A percentile compares a stretch with the other conserved stretches of the same genome.
phyloP scores from a whole-genome alignment of 179 eudicot species.

The Camellia oleifera region DNA sequence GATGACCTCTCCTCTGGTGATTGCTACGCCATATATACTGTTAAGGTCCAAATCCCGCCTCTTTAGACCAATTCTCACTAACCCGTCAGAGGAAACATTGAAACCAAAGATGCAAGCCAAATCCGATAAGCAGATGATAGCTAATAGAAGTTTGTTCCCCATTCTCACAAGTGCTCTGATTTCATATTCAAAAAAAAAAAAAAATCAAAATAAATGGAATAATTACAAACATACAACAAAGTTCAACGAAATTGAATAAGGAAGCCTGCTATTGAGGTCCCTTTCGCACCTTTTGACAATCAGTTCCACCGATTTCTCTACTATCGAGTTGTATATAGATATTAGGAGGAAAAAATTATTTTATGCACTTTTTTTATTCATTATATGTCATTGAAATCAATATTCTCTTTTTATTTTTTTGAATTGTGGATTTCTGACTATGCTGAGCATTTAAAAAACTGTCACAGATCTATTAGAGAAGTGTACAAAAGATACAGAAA shows the following conservation, averaged over 20 bases:
- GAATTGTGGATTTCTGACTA: not conserved
- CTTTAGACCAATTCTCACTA: conserved; percentile 31
- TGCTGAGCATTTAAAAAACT: too few relatives aligned
- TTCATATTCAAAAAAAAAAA: not conserved
- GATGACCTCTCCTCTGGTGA: conserved; percentile 9
- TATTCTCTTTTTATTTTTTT: not conserved
- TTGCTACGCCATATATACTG: conserved; percentile 19
- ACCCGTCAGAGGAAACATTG: conserved; percentile 15
- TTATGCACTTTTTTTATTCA: not conserved
- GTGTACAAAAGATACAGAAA: too few relatives aligned
- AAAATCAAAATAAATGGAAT: not conserved
- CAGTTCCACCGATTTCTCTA: not conserved
- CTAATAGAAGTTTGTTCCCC: conserved; percentile 20
- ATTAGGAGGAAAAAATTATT: not conserved
- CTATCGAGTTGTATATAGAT: not conserved
- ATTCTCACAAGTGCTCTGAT: conserved; percentile 11
- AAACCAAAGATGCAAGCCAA: conserved; percentile 13
- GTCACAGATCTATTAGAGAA: not conserved
- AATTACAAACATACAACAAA: not conserved
- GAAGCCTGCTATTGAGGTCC: not conserved
- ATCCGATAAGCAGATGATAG: conserved; percentile 20
- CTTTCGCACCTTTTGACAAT: not conserved
- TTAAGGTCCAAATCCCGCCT: conserved; percentile 28
- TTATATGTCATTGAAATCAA: not conserved
- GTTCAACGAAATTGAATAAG: not conserved